Conservation (phyloP, 2,329 filamentous ascomycete genomes). For the Orbilia brochopaga region DNA sequence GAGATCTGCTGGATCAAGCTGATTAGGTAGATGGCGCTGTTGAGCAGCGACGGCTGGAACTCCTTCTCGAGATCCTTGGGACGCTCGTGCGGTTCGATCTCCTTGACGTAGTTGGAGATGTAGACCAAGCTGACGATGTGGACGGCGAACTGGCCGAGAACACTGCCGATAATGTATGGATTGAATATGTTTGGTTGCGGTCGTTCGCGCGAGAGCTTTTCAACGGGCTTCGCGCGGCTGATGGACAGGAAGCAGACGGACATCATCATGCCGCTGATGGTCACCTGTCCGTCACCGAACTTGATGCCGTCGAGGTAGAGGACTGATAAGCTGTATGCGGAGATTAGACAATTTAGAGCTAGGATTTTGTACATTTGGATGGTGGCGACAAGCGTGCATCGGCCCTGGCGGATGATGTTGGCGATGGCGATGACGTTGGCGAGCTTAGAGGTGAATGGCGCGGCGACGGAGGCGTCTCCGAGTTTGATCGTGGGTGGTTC, state of each 20-base stretch:
- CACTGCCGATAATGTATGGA: conserved; percentile 96
- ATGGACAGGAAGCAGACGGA: conserved; percentile 99
- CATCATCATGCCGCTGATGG: conserved; percentile 99
- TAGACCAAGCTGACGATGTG: conserved; percentile 95
- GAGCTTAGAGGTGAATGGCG: conserved; percentile 96
- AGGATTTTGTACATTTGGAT: conserved; percentile 99
- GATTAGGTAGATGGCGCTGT: conserved; percentile 94
- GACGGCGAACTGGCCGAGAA: conserved; percentile 94
- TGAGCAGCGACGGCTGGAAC: conserved; percentile 89
- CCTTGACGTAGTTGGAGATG: conserved; percentile 85
- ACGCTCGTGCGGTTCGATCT: conserved; percentile 72
- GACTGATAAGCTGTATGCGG: conserved; percentile 93
- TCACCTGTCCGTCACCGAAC: conserved; percentile 97
- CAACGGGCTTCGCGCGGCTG: conserved; percentile 94
- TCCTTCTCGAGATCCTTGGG: conserved; percentile 87
- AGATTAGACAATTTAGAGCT: conserved; percentile 95
- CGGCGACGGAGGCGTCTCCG: conserved; percentile 94
- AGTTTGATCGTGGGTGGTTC: conserved; percentile 96
- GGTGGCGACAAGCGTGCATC: conserved; percentile 95
- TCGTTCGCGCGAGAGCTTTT: conserved; percentile 92
- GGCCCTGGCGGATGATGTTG: conserved; percentile 96
- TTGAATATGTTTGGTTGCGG: conserved; percentile 99
- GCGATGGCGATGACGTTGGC: conserved; percentile 96
- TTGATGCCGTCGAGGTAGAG: conserved; percentile 98
- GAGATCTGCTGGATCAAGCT: conserved; percentile 99